Evolutionary conservation across 441 rosid species (phyloP).

Genomic region (Omphalea diandra): DNA sequence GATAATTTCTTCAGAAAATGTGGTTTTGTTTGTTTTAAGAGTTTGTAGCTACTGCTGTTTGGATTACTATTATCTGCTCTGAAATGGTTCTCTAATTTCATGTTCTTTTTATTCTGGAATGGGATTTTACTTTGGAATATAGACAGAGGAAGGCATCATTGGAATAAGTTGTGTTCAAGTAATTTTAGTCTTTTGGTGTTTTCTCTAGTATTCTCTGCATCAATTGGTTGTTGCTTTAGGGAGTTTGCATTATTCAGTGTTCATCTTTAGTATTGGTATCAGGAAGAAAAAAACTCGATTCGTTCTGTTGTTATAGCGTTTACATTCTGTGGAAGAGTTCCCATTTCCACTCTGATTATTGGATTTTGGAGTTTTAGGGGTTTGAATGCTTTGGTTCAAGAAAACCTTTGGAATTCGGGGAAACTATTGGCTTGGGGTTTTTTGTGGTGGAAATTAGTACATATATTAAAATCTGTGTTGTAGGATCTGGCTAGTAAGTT

Average conservation of each 20-base stretch:
- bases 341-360: not conserved
- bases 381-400: conserved; percentile 1
- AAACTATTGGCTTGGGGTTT: conserved; percentile 24
- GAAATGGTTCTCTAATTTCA: not conserved
- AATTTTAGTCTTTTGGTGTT: not conserved
- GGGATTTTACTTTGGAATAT: conserved; percentile 1
- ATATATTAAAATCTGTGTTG: conserved; percentile 21
- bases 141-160: conserved; percentile 13
- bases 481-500: conserved; percentile 27
- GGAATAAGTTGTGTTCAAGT: not conserved
- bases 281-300: conserved; percentile 1
- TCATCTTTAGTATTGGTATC: conserved; percentile 1
- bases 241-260: conserved; percentile 12
- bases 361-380: not conserved
- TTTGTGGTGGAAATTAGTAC: conserved; percentile 23
- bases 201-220: not conserved
- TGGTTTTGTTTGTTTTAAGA: conserved; percentile 11
- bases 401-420: conserved; percentile 19
- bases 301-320: not conserved
- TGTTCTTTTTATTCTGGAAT: conserved; percentile 7
- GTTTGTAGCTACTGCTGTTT: too few relatives aligned
- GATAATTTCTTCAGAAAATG: conserved; percentile 7
- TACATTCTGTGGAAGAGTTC: not conserved
- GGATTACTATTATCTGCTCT: too few relatives aligned
- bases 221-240: conserved; percentile 16